Conservation (phyloP, 2,329 filamentous ascomycete genomes). For the Botrytis paeoniae region DNA sequence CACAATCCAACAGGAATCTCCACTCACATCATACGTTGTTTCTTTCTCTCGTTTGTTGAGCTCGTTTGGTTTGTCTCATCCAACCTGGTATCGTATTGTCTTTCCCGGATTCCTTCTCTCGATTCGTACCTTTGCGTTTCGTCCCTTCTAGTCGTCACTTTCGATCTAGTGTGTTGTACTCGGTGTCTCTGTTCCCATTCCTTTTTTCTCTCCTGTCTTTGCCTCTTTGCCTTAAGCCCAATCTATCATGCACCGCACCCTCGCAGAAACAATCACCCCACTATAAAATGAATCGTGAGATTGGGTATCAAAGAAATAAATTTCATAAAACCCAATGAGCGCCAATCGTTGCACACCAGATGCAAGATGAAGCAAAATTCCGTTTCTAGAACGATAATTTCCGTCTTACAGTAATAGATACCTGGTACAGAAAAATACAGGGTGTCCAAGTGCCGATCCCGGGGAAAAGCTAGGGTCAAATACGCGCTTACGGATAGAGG, state of each 20-base stretch:
- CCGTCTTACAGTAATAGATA: neutral
- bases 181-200: neutral
- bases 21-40: neutral
- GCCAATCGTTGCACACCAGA: conserved; percentile 6
- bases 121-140: neutral
- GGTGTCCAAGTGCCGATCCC: conserved; percentile 2
- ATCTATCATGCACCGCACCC: neutral
- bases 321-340: neutral
- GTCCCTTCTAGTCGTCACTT: neutral
- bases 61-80: neutral
- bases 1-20: neutral
- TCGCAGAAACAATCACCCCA: neutral
- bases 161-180: neutral
- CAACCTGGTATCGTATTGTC: neutral
- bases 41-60: neutral
- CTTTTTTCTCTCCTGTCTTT: neutral
- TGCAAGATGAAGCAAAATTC: conserved; percentile 10
- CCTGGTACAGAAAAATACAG: neutral
- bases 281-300: neutral
- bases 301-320: neutral
- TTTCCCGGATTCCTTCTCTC: neutral
- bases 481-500: neutral
- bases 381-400: conserved; percentile 1
- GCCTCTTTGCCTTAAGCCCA: neutral
- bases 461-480: neutral